Evolutionary conservation across 2,329 filamentous ascomycete genomes (phyloP), one percentile per base, ranked within the genome.

Genomic region (Calonectria fujianensis): DNA sequence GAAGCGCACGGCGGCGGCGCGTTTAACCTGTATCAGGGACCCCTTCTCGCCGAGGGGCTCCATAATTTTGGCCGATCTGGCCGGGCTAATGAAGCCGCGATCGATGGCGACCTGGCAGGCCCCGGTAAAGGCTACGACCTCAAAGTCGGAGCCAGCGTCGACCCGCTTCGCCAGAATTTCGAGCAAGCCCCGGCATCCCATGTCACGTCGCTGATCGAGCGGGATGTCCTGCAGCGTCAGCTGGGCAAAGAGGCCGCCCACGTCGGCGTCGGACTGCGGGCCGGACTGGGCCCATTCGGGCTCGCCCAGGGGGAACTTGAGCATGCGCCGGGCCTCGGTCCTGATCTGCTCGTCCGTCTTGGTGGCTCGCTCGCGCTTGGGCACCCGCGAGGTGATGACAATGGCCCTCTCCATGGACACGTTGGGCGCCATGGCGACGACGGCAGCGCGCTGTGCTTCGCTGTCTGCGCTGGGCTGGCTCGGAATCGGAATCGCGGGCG

Each of bases 331-430:
- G 35, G 57, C 57, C 57, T 63, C 57, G 24, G 39, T 29, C 9
- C 37, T 63, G 57, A 63, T 41, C 24, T 63, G 57, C 57, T 39
- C 35, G n/a, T 63, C 57, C 57, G 57, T 63, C 57, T 63, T 63
- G 57, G 13, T 41, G 1, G 35, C 32, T 39, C 57, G 35, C 35
- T 27, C 35, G 35, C 57, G 57, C 57, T 37, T 63, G 35, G 35
- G 37, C 32, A 63, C 32, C 57, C 32, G 24, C 57, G 57, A 63
- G 24, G 57, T 41, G 57, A 63, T 37, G 35, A 63, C 35, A 24
- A 41, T 39, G 57, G 35, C 37, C 35, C n/a, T 39, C 35, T 63
- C 57, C 37, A 41, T 41, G 35, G 24, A 37, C 57, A 63, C 35
- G 57, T 39, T 29, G 13, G n/a, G 35, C 35, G 35, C 37, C 57